Evolutionary conservation across 441 rosid genomes (phyloP), one percentile per base, ranked within the genome.

Genomic region (Euphorbia corollata): DNA sequence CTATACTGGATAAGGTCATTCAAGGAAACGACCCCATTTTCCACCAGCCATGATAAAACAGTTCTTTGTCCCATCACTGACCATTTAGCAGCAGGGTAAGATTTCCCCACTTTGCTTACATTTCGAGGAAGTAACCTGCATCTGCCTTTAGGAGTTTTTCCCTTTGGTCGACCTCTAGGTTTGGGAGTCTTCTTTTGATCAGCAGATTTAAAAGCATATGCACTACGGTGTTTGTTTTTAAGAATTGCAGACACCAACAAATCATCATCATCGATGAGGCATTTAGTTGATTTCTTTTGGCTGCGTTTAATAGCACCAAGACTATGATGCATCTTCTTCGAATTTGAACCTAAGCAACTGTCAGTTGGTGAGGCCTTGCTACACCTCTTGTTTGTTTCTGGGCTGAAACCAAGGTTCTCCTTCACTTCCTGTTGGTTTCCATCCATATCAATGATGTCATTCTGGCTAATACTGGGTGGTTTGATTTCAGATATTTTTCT

Each of bases 1-100:
- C 89, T 85, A 65, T 83, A 89, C 71, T 85, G 89, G 74, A 93
- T 84, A 69, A 84, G 87, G 70, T 90, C 99, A 68, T 87, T 83
- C 61, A 66, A 73, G 59, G 84, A 75, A 71, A 93, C 75, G 72
- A 78, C 85, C 66, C 87, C 86, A 71, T 82, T 50, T 74, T 82
- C 59, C 71, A 87, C 75, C 86, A 93, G 63, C 99, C 96, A 90
- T 54, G 90, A 84, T 69, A 93, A 79, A 53, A 93, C 88, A 6
- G 96, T 85, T 76, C 96, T 85, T 68, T 86, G 72, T 71, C 86
- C 85, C 68, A 73, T 63, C 63, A 62, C 65, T 60, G 81, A 77
- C 85, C 89, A 81, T 56, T 80, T 81, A 68, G 77, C 77, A 66
- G 80, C 80, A 38, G 24, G 62, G 56, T 65, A 62, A 51, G 71